Base-by-base conservation (phyloP, 257 asterid species). In the Nicotiana otophora region DNA sequence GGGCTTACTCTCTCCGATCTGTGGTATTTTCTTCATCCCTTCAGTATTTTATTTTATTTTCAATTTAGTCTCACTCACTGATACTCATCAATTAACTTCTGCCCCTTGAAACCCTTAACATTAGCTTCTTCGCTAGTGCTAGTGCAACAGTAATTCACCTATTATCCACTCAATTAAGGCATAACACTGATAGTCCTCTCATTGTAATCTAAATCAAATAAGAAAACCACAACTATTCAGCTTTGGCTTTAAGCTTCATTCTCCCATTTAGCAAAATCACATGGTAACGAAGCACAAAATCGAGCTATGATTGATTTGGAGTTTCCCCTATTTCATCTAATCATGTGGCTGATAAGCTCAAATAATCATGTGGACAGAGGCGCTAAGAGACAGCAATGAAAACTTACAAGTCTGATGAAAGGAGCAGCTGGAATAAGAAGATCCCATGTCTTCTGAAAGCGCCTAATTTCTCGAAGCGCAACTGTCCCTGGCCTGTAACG, bases 401-500 rank as follows among this genome's bases (percentile, higher is more conserved):
- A 76, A 64, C 51, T 88, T 91, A 95, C 98, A 14, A 65, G 10
- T 89, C 99, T 88, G 19, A 92, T 84, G 86, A 95, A 95, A 15
- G 98, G 97, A 66, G 97, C 97, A 86, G 92, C 93, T n/a, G 97
- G 99, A 79, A 95, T 89, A 10, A 95, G 85, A 78, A 92, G 99
- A 11, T 83, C 33, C 83, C 81, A 65, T 1, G 95, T 85, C 89
- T 88, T 94, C 86, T 95, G 99, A 63, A 87, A 92, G 82, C 84
- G 91, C 84, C 96, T 90, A 74, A 95, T 95, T 91, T 95, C 98
- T 7, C 97, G 95, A 39, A 95, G 86, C 42, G 99, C 98, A 54
- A 82, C 94, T 15, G 91, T 85, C 77, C 99, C 98, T 0, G 96
- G 93, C 88, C 84, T 92, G 84, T 82, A 84, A 61, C 98, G 89